Evolutionary conservation across 2,329 filamentous ascomycete species (phyloP).

Genomic region (Bipolaris bicolor): DNA sequence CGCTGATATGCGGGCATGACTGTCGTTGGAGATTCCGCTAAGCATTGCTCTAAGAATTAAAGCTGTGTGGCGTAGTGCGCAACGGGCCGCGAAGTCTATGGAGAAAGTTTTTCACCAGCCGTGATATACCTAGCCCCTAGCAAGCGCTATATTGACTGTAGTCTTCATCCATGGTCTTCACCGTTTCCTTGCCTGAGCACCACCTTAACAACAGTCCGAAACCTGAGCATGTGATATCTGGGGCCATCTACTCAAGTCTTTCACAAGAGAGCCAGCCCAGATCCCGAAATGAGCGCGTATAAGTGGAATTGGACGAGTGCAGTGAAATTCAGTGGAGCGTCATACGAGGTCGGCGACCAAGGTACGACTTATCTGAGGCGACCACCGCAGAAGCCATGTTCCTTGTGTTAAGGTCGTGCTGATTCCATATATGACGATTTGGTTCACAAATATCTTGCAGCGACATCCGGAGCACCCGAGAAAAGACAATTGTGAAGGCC

Average conservation of each 20-base stretch:
- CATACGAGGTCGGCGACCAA: background rate
- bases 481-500: too few relatives aligned
- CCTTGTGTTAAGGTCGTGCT: background rate
- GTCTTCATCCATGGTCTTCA: background rate
- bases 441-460: too few relatives aligned
- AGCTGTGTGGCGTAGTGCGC: background rate
- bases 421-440: background rate
- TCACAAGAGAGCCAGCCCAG: background rate
- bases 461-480: too few relatives aligned
- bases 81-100: slow-evolving; percentile 6
- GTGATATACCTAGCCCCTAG: background rate
- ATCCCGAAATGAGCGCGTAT: background rate
- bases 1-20: too few relatives aligned
- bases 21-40: background rate
- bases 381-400: background rate
- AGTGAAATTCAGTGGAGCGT: background rate
- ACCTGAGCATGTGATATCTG: background rate
- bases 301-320: background rate
- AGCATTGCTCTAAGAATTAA: background rate
- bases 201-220: background rate
- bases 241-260: background rate
- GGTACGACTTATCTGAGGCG: background rate
- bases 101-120: background rate
- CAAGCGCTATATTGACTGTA: background rate
- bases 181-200: background rate